Evolutionary conservation across 306 rosid genomes (phyloP), one percentile per base, ranked within the genome.

Genomic region (Malus asiatica): DNA sequence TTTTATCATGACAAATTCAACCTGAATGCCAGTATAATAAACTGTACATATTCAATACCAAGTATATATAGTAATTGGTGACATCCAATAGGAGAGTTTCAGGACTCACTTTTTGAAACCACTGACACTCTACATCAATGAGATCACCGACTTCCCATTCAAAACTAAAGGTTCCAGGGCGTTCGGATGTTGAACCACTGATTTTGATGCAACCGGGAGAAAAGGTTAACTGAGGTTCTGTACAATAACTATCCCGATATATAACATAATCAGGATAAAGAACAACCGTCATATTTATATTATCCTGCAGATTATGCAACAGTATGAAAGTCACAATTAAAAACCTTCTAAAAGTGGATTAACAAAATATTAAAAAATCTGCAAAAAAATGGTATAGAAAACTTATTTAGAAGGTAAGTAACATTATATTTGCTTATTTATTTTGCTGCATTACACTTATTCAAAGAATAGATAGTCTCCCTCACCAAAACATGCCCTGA

Each of bases 201-300:
- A 94, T 78, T 90, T 90, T 87, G 84, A 94, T 79, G 79, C 79
- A 78, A 79, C 61, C 66, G 78, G 60, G 81, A 70, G 95, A 91
- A 84, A 94, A 94, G 11, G 86, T 88, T 65, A 94, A 73, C 83
- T 25, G 75, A 51, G 93, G 80, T 45, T 84, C 89, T 46, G 78
- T 74, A 77, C 84, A 90, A 84, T 90, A 86, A 77, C 79, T 85
- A 84, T 89, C 95, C 80, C 84, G 87, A 82, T 86, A 94, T 76
- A 81, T 62, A 82, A 91, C 74, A 84, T 87, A 94, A 83, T 94
- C 98, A 8, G 98, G 97, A 86, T 70, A 80, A 63, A 94, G 96
- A 74, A 94, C 87, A 75, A 94, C 90, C 68, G 85, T 90, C 7
- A 32, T 70, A 68, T 86, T 77, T 72, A 48, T n/a, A 52, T 81